phyloP scores from a whole-genome alignment of 192 early-diverging fungal species.

The Hyaloraphidium curvatum region DNA sequence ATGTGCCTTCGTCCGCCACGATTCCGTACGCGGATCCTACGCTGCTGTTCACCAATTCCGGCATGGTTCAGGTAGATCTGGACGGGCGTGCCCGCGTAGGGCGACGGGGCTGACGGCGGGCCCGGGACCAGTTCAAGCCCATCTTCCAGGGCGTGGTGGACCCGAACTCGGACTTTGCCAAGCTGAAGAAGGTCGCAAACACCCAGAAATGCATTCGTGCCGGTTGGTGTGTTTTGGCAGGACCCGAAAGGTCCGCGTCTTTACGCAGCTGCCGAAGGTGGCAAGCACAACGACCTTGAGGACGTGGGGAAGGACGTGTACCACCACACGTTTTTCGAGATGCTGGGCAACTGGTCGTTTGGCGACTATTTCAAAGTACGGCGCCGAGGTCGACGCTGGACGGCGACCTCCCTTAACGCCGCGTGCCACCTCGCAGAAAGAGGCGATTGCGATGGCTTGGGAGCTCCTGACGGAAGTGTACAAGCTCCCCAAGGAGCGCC shows the following conservation, averaged over 20 bases:
- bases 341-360: conserved; percentile 99
- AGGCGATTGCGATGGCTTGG: conserved; percentile 81
- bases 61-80: conserved; percentile 75
- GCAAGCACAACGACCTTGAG: conserved; percentile 98
- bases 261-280: conserved; percentile 34
- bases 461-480: conserved; percentile 77
- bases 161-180: conserved; percentile 77
- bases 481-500: conserved; percentile 57
- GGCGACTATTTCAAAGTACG: conserved; percentile 92
- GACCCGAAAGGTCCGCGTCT: not conserved
- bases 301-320: conserved; percentile 97
- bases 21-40: conserved; percentile 94
- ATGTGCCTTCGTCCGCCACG: conserved; percentile 74
- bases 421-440: too few relatives aligned
- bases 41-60: conserved; percentile 86
- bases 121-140: conserved; percentile 58
- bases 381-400: too few relatives aligned
- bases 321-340: conserved; percentile 99
- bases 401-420: too few relatives aligned
- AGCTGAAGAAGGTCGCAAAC: conserved; percentile 80
- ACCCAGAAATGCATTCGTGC: conserved; percentile 98
- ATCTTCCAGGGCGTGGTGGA: conserved; percentile 93
- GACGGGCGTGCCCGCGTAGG: not conserved
- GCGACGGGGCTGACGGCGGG: not conserved
- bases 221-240: conserved; percentile 25